These are phyloP conservation scores for Phanerochaete carnosa DNA, from an alignment of 768 basidiomycete species.

Conservation along the genomic window DNA sequence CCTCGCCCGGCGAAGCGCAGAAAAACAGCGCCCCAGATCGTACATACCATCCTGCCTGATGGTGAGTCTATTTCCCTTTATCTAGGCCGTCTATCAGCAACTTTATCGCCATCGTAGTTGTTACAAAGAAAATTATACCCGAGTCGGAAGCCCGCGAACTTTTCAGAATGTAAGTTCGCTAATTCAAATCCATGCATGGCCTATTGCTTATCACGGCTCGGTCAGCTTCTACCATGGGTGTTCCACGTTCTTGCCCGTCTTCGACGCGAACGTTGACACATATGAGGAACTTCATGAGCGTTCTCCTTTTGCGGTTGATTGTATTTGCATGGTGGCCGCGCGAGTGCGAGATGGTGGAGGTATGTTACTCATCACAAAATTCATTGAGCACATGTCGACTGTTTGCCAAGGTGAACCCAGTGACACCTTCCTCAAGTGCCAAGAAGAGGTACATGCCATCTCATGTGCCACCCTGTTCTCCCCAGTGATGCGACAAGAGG, in stretches of 20 bases:
- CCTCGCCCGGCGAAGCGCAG: conserved; percentile 67
- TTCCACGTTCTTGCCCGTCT: conserved; percentile 86
- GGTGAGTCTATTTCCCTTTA: conserved; percentile 39
- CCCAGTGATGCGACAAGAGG: conserved; percentile 80
- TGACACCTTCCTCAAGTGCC: conserved; percentile 66
- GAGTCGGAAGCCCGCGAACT: conserved; percentile 84
- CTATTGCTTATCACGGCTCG: conserved; percentile 12
- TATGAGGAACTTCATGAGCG: conserved; percentile 83
- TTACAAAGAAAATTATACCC: conserved; percentile 77
- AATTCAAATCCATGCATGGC: conserved; percentile 3
- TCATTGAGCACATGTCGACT: background rate
- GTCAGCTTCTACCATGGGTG: conserved; percentile 89
- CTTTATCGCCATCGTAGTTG: conserved; percentile 45
- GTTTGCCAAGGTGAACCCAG: conserved; percentile 50
- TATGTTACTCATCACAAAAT: conserved; percentile 28
- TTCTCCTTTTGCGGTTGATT: conserved; percentile 90
- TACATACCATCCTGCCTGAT: conserved; percentile 70
- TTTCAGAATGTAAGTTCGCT: conserved; percentile 70
- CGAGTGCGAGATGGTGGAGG: conserved; percentile 89
- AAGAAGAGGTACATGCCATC: conserved; percentile 84
- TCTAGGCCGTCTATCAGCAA: background rate
- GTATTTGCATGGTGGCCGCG: conserved; percentile 92
- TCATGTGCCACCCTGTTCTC: conserved; percentile 86
- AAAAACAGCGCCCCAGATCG: conserved; percentile 65
- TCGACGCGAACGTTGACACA: conserved; percentile 79